These are phyloP conservation scores for Laguncularia racemosa DNA, from an alignment of 345 rosid genomes.

Conservation along the genomic window DNA sequence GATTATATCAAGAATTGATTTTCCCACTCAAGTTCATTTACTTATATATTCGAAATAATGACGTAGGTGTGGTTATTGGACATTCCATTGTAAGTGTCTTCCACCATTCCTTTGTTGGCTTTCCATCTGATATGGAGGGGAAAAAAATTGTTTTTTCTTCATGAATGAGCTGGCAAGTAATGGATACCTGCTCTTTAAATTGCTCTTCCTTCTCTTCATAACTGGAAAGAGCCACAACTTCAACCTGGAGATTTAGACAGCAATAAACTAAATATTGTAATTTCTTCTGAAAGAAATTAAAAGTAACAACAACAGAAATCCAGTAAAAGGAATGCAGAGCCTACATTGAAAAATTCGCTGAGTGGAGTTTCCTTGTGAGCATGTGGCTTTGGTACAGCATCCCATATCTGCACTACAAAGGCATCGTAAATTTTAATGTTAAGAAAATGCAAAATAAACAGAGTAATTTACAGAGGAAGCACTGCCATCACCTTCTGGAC, in stretches of 20 bases:
- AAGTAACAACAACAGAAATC: background rate
- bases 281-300: background rate
- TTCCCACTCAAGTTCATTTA: too few relatives aligned
- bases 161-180: slow-evolving; percentile 1
- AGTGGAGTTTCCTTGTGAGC: slow-evolving; percentile 88
- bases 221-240: slow-evolving; percentile 97
- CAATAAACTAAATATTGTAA: background rate
- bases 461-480: background rate
- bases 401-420: slow-evolving; percentile 78
- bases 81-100: too few relatives aligned
- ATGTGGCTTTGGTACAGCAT: slow-evolving; percentile 86
- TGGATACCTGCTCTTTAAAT: slow-evolving; percentile 84
- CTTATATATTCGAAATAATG: too few relatives aligned
- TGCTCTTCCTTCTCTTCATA: slow-evolving; percentile 96
- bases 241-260: slow-evolving; percentile 46
- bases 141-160: too few relatives aligned
- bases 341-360: slow-evolving; percentile 94
- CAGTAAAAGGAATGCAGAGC: slow-evolving; percentile 9
- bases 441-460: background rate
- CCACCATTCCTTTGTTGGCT: too few relatives aligned
- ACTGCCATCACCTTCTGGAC: slow-evolving; percentile 66
- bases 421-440: background rate
- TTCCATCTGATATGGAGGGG: too few relatives aligned
- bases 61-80: too few relatives aligned
- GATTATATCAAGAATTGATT: background rate